A percentile compares a stretch with the other conserved stretches of the same genome.
These are phyloP conservation scores for Uronychia setigera DNA, from an alignment of 73 alveolate genomes.

Conservation along the genomic window DNA sequence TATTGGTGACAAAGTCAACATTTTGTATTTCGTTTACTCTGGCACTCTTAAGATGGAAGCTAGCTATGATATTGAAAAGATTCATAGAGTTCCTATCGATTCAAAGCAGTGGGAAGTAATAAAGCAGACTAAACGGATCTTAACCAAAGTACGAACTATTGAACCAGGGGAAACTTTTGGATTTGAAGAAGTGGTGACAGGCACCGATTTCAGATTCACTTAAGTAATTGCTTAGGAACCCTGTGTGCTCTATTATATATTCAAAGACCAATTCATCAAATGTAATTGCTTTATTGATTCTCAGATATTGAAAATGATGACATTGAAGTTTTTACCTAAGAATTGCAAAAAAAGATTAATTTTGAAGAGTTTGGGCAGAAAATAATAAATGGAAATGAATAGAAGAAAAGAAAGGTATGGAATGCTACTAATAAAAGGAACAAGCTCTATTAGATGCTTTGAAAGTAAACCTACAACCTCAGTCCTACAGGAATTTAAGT, in stretches of 20 bases:
- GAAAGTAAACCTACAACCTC: not conserved
- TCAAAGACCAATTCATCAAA: not conserved
- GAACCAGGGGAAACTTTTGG: not conserved
- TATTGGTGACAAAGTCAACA: not conserved
- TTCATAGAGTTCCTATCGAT: not conserved
- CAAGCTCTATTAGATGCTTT: not conserved
- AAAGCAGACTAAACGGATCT: not conserved
- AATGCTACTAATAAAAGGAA: too few species aligned
- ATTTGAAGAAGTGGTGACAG: not conserved
- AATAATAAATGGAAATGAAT: not conserved
- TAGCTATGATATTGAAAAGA: not conserved
- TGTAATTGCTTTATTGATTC: not conserved
- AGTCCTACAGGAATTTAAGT: not conserved
- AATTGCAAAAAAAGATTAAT: too few species aligned
- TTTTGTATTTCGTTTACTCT: not conserved
- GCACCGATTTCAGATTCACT: not conserved
- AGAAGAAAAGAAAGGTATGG: not conserved
- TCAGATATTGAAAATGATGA: not conserved
- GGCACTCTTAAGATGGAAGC: not conserved
- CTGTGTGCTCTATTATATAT: not conserved
- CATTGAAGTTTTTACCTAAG: not conserved
- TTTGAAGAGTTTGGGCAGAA: not conserved
- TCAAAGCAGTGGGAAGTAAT: not conserved
- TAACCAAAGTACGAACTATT: not conserved
- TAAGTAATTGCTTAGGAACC: not conserved